These are phyloP conservation scores for Pythium volutum DNA, from an alignment of 352 stramenopile genomes.

Conservation along the genomic window DNA sequence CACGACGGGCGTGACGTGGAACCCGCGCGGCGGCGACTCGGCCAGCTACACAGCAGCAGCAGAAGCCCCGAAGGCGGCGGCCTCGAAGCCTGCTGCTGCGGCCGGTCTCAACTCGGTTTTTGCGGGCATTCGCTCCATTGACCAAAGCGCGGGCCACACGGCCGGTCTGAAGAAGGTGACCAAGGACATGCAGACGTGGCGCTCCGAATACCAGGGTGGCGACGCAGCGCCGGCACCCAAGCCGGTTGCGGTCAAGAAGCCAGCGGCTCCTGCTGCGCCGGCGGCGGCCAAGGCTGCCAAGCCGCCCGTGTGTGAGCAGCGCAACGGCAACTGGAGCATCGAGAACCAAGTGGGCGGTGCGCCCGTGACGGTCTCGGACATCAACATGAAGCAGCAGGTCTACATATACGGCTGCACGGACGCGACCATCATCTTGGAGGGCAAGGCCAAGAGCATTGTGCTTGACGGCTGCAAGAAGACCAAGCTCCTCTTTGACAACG, in stretches of 20 bases:
- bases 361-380: constrained; percentile 86
- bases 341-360: constrained; percentile 92
- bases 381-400: constrained; percentile 95
- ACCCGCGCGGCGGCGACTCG: constrained; percentile 76
- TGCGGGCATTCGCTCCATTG: constrained; percentile 80
- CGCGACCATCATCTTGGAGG: constrained; percentile 93
- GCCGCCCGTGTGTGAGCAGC: constrained; percentile 74
- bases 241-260: constrained; percentile 19
- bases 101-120: constrained; percentile 85
- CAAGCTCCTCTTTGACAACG: constrained; percentile 95
- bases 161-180: constrained; percentile 94
- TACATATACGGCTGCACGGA: constrained; percentile 96
- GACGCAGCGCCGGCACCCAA: constrained; percentile 27
- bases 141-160: constrained; percentile 90
- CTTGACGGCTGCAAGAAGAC: constrained; percentile 95
- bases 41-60: constrained; percentile 35
- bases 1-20: constrained; percentile 93
- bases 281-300: constrained; percentile 44
- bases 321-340: constrained; percentile 96
- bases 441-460: constrained; percentile 97
- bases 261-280: constrained; percentile 20
- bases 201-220: constrained; percentile 90
- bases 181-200: constrained; percentile 98
- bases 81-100: constrained; percentile 33
- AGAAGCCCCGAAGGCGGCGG: constrained; percentile 23